phyloP scores from a whole-genome alignment of 345 rosid genomes.

The Theobroma cacao region DNA sequence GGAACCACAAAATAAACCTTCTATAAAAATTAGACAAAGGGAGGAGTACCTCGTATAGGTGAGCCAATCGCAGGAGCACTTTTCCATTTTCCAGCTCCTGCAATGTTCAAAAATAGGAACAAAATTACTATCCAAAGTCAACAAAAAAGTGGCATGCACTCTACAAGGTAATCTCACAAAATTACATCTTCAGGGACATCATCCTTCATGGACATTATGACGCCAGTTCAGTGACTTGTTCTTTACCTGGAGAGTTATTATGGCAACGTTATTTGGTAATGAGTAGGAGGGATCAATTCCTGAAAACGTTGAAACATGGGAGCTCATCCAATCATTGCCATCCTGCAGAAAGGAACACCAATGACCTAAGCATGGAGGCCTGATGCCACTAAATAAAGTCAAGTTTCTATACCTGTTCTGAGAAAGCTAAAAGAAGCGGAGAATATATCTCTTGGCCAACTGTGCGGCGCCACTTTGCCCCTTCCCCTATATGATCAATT shows the following conservation, averaged over 20 bases:
- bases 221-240: neutral
- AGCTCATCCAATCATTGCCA: conserved; percentile 52
- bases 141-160: neutral
- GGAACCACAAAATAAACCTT: neutral
- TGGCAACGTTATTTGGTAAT: conserved; percentile 69
- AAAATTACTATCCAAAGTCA: conserved; percentile 7
- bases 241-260: conserved; percentile 84
- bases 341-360: conserved; percentile 47
- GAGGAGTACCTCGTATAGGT: conserved; percentile 70
- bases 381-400: neutral
- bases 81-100: conserved; percentile 80
- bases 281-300: conserved; percentile 70
- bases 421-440: conserved; percentile 81
- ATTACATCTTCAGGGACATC: neutral
- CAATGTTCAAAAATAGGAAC: neutral
- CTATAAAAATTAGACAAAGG: conserved; percentile 8
- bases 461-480: conserved; percentile 91
- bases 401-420: conserved; percentile 63
- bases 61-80: conserved; percentile 88
- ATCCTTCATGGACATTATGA: neutral
- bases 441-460: conserved; percentile 88
- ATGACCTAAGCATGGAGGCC: conserved; percentile 12
- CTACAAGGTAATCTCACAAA: neutral
- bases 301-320: conserved; percentile 54
- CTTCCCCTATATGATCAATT: conserved; percentile 76